These are phyloP conservation scores for Cercophora newfieldiana DNA, from an alignment of 495 filamentous ascomycete species.

Conservation along the genomic window DNA sequence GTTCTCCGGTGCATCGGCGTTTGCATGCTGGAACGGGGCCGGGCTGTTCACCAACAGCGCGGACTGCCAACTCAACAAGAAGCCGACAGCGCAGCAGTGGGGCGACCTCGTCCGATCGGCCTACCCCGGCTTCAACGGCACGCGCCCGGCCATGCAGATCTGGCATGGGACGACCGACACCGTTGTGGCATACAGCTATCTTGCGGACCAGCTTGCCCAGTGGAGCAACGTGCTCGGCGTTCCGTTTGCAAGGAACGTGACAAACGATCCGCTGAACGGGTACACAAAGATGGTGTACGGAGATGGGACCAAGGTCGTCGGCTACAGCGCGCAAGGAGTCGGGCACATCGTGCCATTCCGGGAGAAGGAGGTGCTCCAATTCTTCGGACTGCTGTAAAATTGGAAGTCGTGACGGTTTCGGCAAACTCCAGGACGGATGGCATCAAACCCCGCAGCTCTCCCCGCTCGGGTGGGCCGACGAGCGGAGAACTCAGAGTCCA, in stretches of 20 bases:
- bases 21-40: slow-evolving; percentile 40
- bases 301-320: slow-evolving; percentile 18
- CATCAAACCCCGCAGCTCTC: neutral
- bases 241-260: slow-evolving; percentile 33
- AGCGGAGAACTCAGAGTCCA: neutral
- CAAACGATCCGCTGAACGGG: slow-evolving; percentile 14
- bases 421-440: neutral
- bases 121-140: slow-evolving; percentile 46
- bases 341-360: slow-evolving; percentile 24
- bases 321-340: slow-evolving; percentile 21
- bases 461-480: neutral
- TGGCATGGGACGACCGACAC: slow-evolving; percentile 49
- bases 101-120: slow-evolving; percentile 40
- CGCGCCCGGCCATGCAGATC: slow-evolving; percentile 49
- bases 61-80: slow-evolving; percentile 35
- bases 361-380: slow-evolving; percentile 16
- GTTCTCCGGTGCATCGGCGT: slow-evolving; percentile 39
- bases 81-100: slow-evolving; percentile 43
- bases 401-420: neutral
- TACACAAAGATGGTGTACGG: slow-evolving; percentile 26
- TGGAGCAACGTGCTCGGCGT: slow-evolving; percentile 51
- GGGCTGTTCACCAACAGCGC: neutral
- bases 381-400: slow-evolving; percentile 17
- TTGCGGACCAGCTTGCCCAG: slow-evolving; percentile 46
- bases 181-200: slow-evolving; percentile 29